phyloP scores from a whole-genome alignment of 1,284 basidiomycete genomes.

The Irpex sp. region DNA sequence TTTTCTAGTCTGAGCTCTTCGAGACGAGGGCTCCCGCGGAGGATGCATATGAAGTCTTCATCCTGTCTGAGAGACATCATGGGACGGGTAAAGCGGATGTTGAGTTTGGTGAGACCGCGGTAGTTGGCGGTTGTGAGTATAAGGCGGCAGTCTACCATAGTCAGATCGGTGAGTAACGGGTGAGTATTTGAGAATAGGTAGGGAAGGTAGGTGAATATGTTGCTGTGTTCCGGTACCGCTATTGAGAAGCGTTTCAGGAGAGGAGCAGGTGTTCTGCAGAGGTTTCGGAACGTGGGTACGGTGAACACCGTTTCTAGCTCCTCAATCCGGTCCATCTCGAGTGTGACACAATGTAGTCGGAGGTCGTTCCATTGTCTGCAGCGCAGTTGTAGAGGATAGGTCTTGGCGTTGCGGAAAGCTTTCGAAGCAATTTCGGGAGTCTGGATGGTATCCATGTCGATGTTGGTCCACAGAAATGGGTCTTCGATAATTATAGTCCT shows the following conservation, averaged over 20 bases:
- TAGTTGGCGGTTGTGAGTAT: not conserved
- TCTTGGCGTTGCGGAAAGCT: not conserved
- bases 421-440: not conserved
- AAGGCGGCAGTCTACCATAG: slow-evolving; percentile 3
- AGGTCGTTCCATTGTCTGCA: slow-evolving; percentile 3
- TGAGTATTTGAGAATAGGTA: not conserved
- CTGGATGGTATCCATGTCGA: not conserved
- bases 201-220: not conserved
- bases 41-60: not conserved
- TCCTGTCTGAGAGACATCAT: not conserved
- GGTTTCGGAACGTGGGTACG: not conserved
- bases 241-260: not conserved
- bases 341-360: not conserved
- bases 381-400: not conserved
- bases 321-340: slow-evolving; percentile 2
- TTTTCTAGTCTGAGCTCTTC: slow-evolving; percentile 2
- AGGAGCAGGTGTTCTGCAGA: not conserved
- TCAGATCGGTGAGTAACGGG: slow-evolving; percentile 3
- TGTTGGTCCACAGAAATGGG: slow-evolving; percentile 7
- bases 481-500: not conserved
- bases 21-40: slow-evolving; percentile 3
- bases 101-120: slow-evolving; percentile 4
- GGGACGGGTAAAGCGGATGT: not conserved
- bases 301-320: slow-evolving; percentile 1
- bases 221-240: not conserved